Conservation (phyloP, 495 filamentous ascomycete genomes). For the Penicillium angulare region DNA sequence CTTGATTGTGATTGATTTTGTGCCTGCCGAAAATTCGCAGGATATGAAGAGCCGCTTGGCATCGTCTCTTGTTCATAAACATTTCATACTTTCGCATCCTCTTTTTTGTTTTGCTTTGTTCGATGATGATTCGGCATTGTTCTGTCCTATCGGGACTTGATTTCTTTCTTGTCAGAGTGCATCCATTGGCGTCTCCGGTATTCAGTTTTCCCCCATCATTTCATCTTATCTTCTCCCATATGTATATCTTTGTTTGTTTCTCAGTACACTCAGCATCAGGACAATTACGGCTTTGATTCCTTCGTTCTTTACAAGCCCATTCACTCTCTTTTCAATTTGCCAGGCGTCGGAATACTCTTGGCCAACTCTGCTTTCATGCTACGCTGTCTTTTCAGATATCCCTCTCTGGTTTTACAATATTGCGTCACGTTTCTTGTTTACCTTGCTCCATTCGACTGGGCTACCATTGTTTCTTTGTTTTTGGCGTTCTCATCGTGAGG, state of each 20-base stretch:
- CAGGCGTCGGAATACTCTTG: not conserved
- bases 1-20: slow-evolving; percentile 3
- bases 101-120: slow-evolving; percentile 1
- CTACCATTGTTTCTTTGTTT: slow-evolving; percentile 5
- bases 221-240: not conserved
- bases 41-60: too few relatives aligned
- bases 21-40: too few relatives aligned
- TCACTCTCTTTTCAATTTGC: slow-evolving; percentile 3
- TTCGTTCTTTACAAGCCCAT: not conserved
- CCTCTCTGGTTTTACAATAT: slow-evolving; percentile 20
- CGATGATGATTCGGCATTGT: not conserved
- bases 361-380: slow-evolving; percentile 9
- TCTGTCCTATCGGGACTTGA: slow-evolving; percentile 1
- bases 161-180: slow-evolving; percentile 15
- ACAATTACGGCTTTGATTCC: slow-evolving; percentile 4
- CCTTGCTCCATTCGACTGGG: not conserved
- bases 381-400: slow-evolving; percentile 22
- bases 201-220: slow-evolving; percentile 3
- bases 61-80: not conserved
- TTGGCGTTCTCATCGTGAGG: slow-evolving; percentile 18
- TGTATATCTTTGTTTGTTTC: slow-evolving; percentile 5
- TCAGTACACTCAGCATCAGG: slow-evolving; percentile 6
- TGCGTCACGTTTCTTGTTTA: slow-evolving; percentile 11
- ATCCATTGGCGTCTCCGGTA: slow-evolving; percentile 18
- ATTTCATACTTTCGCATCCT: not conserved